Evolutionary conservation across 495 filamentous ascomycete genomes (phyloP), one percentile per base, ranked within the genome.

Genomic region (Talaromyces proteolyticus): DNA sequence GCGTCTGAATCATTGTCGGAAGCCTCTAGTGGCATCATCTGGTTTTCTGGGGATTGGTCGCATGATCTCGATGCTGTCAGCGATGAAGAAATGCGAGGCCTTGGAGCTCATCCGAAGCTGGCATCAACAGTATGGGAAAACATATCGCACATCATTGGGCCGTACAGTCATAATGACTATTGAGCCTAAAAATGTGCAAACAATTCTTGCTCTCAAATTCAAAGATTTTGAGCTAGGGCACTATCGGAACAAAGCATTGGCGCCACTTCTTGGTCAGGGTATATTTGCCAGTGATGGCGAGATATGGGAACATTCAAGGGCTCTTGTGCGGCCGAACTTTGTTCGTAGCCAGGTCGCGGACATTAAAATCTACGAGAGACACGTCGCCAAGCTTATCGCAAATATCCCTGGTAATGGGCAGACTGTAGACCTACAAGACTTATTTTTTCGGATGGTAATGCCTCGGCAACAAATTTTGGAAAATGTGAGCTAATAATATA

Each of bases 221-320:
- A 70, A 72, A 26, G 80, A 87, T 54, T 91, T 78, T 62, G 68
- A 70, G 11, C 58, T 89, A 1, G 81, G 79, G 1, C 59, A 69
- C n/a, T 29, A 62, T 10, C 69, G 84, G 16, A 55, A 66, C 8
- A 59, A 64, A 0, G 65, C 58, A 22, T 75, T 86, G 62, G 62
- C 53, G 20, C 81, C 81, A 0, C 55, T 89, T 3, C 58, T 89
- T 1, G 87, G 87, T 10, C 59, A 78, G 40, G 87, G 86, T 22
- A 85, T 91, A 51, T 91, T 91, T 59, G 83, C 81, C 2, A 69
- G 72, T 3, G 80, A 88, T 56, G 88, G 86, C 14, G 64, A 67
- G 11, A 61, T 57, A 10, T 91, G 86, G 87, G 76, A 80, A 53
- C 75, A 81, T 47, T 84, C 81, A 6, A 65, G 84, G 3, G 74